Conservation (phyloP, 345 rosid species). For the Lumnitzera racemosa region DNA sequence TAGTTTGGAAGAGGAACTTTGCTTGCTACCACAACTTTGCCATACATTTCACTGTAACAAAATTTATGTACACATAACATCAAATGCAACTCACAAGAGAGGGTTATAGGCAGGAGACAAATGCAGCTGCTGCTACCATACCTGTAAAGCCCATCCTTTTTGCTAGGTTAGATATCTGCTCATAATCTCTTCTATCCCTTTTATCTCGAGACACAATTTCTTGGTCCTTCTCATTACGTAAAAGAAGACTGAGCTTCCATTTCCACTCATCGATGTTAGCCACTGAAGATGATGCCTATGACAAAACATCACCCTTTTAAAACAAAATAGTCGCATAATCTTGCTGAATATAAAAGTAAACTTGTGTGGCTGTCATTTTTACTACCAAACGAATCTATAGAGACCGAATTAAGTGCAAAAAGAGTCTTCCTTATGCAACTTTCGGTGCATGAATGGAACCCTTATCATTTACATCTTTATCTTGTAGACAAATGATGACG, state of each 20-base stretch:
- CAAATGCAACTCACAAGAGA: neutral
- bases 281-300: conserved; percentile 87
- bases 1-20: conserved; percentile 96
- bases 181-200: conserved; percentile 92
- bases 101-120: neutral
- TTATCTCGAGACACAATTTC: conserved; percentile 88
- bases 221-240: conserved; percentile 66
- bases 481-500: too few relatives aligned
- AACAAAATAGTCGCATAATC: neutral
- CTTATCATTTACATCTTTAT: too few relatives aligned
- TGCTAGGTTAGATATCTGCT: conserved; percentile 82
- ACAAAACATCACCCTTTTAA: conserved; percentile 1
- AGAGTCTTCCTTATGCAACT: too few relatives aligned
- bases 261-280: conserved; percentile 96
- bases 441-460: too few relatives aligned
- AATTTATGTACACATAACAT: neutral
- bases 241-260: conserved; percentile 82
- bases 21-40: conserved; percentile 93
- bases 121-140: conserved; percentile 8
- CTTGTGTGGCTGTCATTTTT: too few relatives aligned
- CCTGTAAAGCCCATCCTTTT: conserved; percentile 92
- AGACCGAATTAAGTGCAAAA: too few relatives aligned
- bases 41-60: conserved; percentile 64
- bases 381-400: too few relatives aligned
- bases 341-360: too few relatives aligned